Conservation (phyloP, 495 filamentous ascomycete genomes). For the Aspergillus coremiiformis region DNA sequence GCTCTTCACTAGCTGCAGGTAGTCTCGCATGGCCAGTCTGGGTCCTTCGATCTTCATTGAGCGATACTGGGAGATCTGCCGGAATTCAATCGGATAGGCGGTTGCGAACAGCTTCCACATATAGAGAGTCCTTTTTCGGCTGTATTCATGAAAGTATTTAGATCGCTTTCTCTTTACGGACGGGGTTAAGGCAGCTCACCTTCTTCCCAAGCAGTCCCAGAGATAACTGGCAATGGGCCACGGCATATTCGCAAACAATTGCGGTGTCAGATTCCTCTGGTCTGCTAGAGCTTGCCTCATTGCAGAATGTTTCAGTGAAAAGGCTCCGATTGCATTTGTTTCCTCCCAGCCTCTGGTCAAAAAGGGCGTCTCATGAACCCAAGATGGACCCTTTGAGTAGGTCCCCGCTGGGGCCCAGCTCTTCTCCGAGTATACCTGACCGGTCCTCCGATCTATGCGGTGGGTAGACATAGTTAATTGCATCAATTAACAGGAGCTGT, state of each 20-base stretch:
- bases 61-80: slow-evolving; percentile 15
- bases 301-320: slow-evolving; percentile 28
- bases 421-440: slow-evolving; percentile 14
- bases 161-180: background rate
- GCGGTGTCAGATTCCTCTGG: slow-evolving; percentile 23
- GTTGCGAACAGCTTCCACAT: slow-evolving; percentile 40
- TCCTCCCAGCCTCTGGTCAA: slow-evolving; percentile 21
- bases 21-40: slow-evolving; percentile 21
- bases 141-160: background rate
- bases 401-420: background rate
- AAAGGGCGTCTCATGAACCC: slow-evolving; percentile 35
- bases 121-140: slow-evolving; percentile 31
- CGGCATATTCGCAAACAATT: slow-evolving; percentile 27
- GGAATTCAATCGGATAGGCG: slow-evolving; percentile 29
- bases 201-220: slow-evolving; percentile 31
- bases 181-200: slow-evolving; percentile 14
- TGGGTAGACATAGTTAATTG: background rate
- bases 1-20: slow-evolving; percentile 28
- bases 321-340: slow-evolving; percentile 18
- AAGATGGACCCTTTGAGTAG: slow-evolving; percentile 20
- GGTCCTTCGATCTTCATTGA: slow-evolving; percentile 19
- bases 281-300: slow-evolving; percentile 25
- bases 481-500: background rate
- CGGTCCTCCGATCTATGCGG: slow-evolving; percentile 6
- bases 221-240: slow-evolving; percentile 33